Evolutionary conservation across 1,139 yeast genomes (phyloP).

Genomic region (Kodamaea derodonti): DNA sequence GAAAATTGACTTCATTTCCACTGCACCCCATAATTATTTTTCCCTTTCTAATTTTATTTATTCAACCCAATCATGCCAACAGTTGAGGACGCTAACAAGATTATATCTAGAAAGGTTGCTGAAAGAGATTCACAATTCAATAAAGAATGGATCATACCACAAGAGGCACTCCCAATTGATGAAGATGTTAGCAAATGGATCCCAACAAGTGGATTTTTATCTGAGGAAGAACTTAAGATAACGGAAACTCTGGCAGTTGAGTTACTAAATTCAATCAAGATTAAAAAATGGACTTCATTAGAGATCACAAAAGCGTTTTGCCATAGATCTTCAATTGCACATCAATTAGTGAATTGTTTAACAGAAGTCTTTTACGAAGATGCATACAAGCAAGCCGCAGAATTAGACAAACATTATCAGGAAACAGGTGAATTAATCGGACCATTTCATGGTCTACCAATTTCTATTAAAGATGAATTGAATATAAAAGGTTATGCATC

Average conservation of each 20-base stretch:
- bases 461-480: conserved; percentile 43
- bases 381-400: conserved; percentile 24
- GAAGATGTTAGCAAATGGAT: conserved; percentile 38
- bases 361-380: conserved; percentile 33
- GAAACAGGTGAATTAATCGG: conserved; percentile 23
- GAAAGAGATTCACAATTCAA: conserved; percentile 33
- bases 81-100: conserved; percentile 14
- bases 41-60: neutral
- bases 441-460: conserved; percentile 37
- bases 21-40: conserved; percentile 9
- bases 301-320: conserved; percentile 36
- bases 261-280: conserved; percentile 30
- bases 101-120: conserved; percentile 29
- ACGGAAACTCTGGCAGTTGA: conserved; percentile 33
- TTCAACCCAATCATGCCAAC: neutral
- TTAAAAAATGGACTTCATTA: conserved; percentile 19
- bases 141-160: conserved; percentile 37
- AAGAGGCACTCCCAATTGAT: conserved; percentile 23
- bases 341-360: conserved; percentile 38
- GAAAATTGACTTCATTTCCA: no score
- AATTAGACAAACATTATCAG: conserved; percentile 23
- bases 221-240: conserved; percentile 27
- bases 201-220: conserved; percentile 19
- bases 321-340: conserved; percentile 42
- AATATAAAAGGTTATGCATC: conserved; percentile 49